Evolutionary conservation across 2,329 filamentous ascomycete genomes (phyloP), one percentile per base, ranked within the genome.

Genomic region (Fusarium penzigii): DNA sequence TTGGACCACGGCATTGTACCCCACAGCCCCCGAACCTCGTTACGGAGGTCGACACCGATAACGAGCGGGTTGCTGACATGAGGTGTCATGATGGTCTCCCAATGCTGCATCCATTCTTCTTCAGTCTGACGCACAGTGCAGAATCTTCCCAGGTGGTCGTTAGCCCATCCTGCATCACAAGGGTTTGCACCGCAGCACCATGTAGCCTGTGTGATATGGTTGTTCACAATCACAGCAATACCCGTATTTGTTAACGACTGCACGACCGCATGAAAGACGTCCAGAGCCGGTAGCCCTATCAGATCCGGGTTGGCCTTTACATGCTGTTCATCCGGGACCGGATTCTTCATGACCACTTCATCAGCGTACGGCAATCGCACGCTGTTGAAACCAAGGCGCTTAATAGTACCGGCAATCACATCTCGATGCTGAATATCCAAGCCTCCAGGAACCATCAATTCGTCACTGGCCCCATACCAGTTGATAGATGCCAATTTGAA

Each of bases 391-490:
- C 86, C 86, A 49, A 89, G 72, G 10, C 67, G 65, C 48, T 79
- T 78, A 65, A 89, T 86, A 14, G 80, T 81, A 55, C 71, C 64
- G 5, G 85, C 83, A 57, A 89, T 87, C 17, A 76, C 75, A 50
- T 73, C 74, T 38, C 86, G 83, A 69, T 88, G 84, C 62, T 79
- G 78, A 17, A 85, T 71, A 57, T 88, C 84, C 39, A 89, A 74
- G 1, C 85, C 86, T 36, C 84, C 82, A 0, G 83, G 78, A 11
- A 88, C 78, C 61, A 85, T 87, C 49, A 83, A 75, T 71, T 86
- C 80, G 63, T 89, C 86, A 64, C 83, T 87, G 3, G 81, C 85
- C 34, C 86, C 86, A 65, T 89, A 89, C 86, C 86, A 89, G 70
- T 89, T 89, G 64, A 88, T 75, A 17, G 82, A 85, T 16, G 81